These are phyloP conservation scores for Bacterosira constricta DNA, from an alignment of 108 stramenopile genomes.

Conservation along the genomic window DNA sequence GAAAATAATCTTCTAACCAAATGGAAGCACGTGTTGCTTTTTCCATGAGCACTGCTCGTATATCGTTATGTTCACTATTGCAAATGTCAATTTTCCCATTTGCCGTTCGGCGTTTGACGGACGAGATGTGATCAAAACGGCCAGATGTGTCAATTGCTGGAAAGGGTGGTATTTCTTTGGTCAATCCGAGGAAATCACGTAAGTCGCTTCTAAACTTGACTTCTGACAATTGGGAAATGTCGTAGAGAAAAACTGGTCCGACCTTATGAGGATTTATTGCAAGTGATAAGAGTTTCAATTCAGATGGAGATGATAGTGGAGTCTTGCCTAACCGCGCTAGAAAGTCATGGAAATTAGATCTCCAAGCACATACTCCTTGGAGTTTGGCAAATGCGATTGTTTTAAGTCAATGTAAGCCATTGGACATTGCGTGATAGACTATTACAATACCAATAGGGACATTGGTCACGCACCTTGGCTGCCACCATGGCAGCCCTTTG, in stretches of 20 bases:
- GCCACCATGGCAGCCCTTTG: constrained; percentile 9
- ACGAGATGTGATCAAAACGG: neutral
- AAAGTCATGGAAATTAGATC: constrained; percentile 22
- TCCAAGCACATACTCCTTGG: constrained; percentile 21
- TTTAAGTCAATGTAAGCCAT: no score
- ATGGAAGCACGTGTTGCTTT: neutral
- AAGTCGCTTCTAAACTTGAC: constrained; percentile 13
- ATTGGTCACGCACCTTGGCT: no score
- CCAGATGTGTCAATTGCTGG: constrained; percentile 11
- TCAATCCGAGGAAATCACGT: constrained; percentile 17
- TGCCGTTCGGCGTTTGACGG: constrained; percentile 1
- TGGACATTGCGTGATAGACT: no score
- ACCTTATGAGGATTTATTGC: constrained; percentile 15
- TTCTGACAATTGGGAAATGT: constrained; percentile 44
- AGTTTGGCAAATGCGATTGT: no score
- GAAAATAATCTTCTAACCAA: constrained; percentile 26
- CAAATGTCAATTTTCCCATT: constrained; percentile 16
- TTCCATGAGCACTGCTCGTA: constrained; percentile 17
- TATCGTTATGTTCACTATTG: neutral
- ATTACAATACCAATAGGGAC: no score
- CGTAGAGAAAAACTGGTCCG: constrained; percentile 52
- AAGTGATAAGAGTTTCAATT: neutral
- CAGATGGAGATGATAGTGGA: neutral
- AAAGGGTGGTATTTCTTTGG: constrained; percentile 14
- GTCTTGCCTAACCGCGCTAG: constrained; percentile 14